Evolutionary conservation across 306 rosid species (phyloP), one percentile per base, ranked within the genome.

Genomic region (Quercus ilex): DNA sequence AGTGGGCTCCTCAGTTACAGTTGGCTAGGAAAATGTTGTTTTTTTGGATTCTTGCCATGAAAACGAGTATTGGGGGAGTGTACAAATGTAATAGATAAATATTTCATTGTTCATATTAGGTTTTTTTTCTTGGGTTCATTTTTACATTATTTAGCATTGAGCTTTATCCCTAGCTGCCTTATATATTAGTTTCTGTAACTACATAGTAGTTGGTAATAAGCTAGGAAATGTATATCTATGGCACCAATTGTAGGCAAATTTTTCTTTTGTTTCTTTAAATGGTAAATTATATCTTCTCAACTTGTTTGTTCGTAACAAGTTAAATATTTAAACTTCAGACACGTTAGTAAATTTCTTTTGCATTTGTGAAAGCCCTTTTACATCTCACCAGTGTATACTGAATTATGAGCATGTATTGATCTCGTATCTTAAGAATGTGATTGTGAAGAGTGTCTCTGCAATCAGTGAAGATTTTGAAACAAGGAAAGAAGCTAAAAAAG

Each of bases 141-240:
- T 19, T 33, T 43, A 25, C 11, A 30, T 26, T 57, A 46, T 56
- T 19, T 43, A 13, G 62, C 46, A 26, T 31, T 73, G 82, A 72
- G 41, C 65, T 31, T 41, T 52, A 18, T 35, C 30, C 76, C 64
- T 53, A 53, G 31, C 31, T 31, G 69, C 81, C 81, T 67, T 55
- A 55, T 69, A 23, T 20, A 4, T 41, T 68, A 26, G 60, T 68
- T 68, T 75, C 15, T 38, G 62, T 63, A 11, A 68, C 23, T 35
- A 15, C 23, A 18, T 35, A 68, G 17, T 49, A 69, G 73, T 69
- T 74, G 74, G 84, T 49, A 87, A 84, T 87, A 87, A 84, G 81
- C 79, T 76, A 71, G 65, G 84, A 72, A 56, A 78, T 88, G 91
- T 88, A 83, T 79, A 88, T 86, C 81, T 83, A 69, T 83, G 82